phyloP scores from a whole-genome alignment of 1,284 basidiomycete species.

The Puccinia hordei region DNA sequence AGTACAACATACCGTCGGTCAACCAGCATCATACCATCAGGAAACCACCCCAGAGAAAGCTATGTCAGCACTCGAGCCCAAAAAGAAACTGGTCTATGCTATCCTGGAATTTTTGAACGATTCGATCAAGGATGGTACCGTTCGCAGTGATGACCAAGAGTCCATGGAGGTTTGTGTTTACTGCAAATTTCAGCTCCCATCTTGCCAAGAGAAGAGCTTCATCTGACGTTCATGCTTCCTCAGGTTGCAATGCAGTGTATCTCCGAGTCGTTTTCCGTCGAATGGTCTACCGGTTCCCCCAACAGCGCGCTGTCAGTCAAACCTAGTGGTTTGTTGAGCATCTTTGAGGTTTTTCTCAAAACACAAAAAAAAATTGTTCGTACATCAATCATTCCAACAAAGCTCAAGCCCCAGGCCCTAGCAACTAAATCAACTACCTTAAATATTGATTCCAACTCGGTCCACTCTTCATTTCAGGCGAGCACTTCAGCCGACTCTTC shows the following conservation, averaged over 20 bases:
- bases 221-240: not conserved
- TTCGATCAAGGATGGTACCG: constrained; percentile 77
- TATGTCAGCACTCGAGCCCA: constrained; percentile 31
- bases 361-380: constrained; percentile 66
- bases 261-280: constrained; percentile 85
- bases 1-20: too few species aligned
- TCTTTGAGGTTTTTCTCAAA: constrained; percentile 85
- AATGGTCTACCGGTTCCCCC: constrained; percentile 63
- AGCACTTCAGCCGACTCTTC: constrained; percentile 7
- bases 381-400: not conserved
- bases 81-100: constrained; percentile 64
- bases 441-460: constrained; percentile 59
- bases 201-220: constrained; percentile 51
- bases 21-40: constrained; percentile 5
- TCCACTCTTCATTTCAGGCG: constrained; percentile 28
- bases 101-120: constrained; percentile 84
- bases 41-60: not conserved
- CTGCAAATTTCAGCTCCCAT: constrained; percentile 29
- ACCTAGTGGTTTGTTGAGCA: constrained; percentile 74
- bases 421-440: constrained; percentile 56
- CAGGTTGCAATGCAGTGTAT: constrained; percentile 78
- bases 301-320: constrained; percentile 73
- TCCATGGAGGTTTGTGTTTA: constrained; percentile 74
- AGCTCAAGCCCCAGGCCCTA: too few species aligned
- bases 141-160: constrained; percentile 87